Evolutionary conservation across 495 filamentous ascomycete genomes (phyloP).

Genomic region (Penicillium ochrochloron): DNA sequence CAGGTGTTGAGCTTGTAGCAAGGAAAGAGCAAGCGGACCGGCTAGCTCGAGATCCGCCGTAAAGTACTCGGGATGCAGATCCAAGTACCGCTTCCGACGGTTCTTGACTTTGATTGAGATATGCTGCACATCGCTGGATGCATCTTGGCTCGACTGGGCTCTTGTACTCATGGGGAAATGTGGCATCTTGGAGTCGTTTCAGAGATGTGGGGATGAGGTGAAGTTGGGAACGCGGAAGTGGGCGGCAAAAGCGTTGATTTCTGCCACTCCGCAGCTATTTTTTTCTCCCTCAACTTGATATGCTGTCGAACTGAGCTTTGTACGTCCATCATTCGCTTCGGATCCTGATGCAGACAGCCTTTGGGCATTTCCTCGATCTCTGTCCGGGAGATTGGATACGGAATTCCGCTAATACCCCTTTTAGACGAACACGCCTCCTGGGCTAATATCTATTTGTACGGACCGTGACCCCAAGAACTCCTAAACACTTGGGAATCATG

Average conservation of each 20-base stretch:
- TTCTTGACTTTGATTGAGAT: constrained; percentile 58
- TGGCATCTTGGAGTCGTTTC: constrained; percentile 41
- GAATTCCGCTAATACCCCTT: constrained; percentile 6
- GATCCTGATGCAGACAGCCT: not conserved
- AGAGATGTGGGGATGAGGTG: constrained; percentile 19
- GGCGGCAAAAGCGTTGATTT: constrained; percentile 39
- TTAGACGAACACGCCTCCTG: not conserved
- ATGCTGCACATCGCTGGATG: constrained; percentile 15
- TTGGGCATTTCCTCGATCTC: not conserved
- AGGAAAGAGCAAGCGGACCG: constrained; percentile 56
- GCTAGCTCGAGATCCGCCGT: constrained; percentile 65
- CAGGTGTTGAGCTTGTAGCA: constrained; percentile 15
- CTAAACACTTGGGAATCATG: constrained; percentile 30
- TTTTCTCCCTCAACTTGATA: constrained; percentile 22
- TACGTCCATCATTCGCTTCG: constrained; percentile 24
- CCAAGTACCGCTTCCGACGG: constrained; percentile 66
- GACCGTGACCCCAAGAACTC: not conserved
- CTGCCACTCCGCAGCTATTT: constrained; percentile 31
- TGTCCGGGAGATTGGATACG: not conserved
- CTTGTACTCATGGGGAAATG: constrained; percentile 44
- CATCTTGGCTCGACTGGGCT: constrained; percentile 20
- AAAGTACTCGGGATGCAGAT: constrained; percentile 68
- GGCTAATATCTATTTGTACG: constrained; percentile 5
- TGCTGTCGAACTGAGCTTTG: constrained; percentile 24
- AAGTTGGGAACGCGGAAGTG: constrained; percentile 35